Evolutionary conservation across 305 asterid genomes (phyloP), one percentile per base, ranked within the genome.

Genomic region (Solanum chacoense): DNA sequence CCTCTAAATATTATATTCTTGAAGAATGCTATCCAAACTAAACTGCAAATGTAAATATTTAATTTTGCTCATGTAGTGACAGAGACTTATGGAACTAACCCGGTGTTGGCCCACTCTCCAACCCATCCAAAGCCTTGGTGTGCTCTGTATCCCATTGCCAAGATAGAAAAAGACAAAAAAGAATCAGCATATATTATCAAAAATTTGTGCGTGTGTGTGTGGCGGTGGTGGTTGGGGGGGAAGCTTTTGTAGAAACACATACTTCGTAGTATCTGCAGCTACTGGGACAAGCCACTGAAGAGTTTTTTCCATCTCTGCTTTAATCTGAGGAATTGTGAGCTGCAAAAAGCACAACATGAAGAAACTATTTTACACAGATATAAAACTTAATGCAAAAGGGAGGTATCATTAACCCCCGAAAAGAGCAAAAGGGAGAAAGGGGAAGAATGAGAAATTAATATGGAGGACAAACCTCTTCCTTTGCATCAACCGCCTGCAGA

Each of bases 121-220:
- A 95, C 99, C 99, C 99, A 96, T 91, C 99, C 99, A 40, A 96
- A 96, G 69, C 99, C 99, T 89, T 98, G 99, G 91, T 98, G 99
- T 87, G 98, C 97, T 88, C 99, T 97, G 98, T 59, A 65, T 65
- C 14, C 72, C 88, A 79, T 88, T 80, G 80, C 80, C 89, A 90
- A 86, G 85, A 89, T 29, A 71, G 55, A 89, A 63, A 88, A 89
- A 84, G 16, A 28, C 37, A 88, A 38, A 88, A 34, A 65, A 22
- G 92, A 28, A 20, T 40, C 75, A 45, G 69, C n/a, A 75, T 40
- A 37, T 59, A 42, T 29, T 16, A 80, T 8, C 24, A 28, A 80
- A 42, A 63, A 9, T 8, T 3, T 20, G 69, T 59, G 69, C 26
- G 69, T 3, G 26, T 59, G 26, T 59, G 69, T 59, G 69, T 1